phyloP scores from a whole-genome alignment of 2,329 filamentous ascomycete species.

The Pseudogymnoascus sp. region DNA sequence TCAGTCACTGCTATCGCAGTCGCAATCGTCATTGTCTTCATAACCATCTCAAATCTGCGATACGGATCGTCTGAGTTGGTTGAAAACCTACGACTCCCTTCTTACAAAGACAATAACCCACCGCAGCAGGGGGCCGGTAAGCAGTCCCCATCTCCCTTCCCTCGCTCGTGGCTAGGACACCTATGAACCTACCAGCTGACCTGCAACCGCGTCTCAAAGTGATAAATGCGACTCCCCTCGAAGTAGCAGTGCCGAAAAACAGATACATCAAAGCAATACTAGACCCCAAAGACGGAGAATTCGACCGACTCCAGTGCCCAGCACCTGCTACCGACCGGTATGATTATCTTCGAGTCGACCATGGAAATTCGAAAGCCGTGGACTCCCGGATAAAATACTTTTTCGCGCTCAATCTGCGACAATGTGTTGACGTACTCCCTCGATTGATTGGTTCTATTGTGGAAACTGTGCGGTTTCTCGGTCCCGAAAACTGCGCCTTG shows the following conservation, averaged over 20 bases:
- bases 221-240: background rate
- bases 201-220: background rate
- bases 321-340: conserved; percentile 10
- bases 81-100: background rate
- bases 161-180: background rate
- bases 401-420: conserved; percentile 44
- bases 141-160: background rate
- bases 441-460: conserved; percentile 44
- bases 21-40: conserved; percentile 11
- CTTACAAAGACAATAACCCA: background rate
- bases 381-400: conserved; percentile 32
- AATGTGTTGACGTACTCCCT: conserved; percentile 38
- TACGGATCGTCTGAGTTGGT: background rate
- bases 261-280: conserved; percentile 14
- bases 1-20: background rate
- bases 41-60: conserved; percentile 6
- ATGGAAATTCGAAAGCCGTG: conserved; percentile 12
- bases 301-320: conserved; percentile 12
- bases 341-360: conserved; percentile 10
- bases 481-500: conserved; percentile 40
- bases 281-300: conserved; percentile 11
- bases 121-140: background rate
- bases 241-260: background rate
- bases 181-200: conserved; percentile 4
- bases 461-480: conserved; percentile 41